These are phyloP conservation scores for Trifolium subterraneum DNA, from an alignment of 306 rosid genomes.

Conservation along the genomic window DNA sequence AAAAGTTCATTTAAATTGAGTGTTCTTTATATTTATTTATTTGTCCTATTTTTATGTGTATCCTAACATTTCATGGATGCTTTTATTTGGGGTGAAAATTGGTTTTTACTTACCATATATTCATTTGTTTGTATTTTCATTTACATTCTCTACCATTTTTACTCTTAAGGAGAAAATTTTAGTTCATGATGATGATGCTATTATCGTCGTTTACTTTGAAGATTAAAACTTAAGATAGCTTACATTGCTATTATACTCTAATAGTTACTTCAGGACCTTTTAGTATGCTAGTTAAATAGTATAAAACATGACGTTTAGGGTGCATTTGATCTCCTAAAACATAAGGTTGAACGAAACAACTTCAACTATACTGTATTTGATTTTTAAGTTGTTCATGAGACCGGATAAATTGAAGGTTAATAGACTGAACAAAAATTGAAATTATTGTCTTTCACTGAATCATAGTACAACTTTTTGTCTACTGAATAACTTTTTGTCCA, in stretches of 20 bases:
- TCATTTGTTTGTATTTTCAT: conserved; percentile 44
- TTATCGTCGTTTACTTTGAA: neutral
- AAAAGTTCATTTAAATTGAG: conserved; percentile 51
- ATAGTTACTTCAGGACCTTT: neutral
- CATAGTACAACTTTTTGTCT: too few species aligned
- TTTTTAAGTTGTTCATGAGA: too few species aligned
- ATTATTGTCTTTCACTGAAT: too few species aligned
- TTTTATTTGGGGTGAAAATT: conserved; percentile 55
- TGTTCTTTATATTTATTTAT: conserved; percentile 54
- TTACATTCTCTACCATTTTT: conserved; percentile 36
- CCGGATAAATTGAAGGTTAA: too few species aligned
- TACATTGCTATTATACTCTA: neutral
- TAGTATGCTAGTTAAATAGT: too few species aligned
- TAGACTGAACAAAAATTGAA: too few species aligned
- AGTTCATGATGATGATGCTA: conserved; percentile 26
- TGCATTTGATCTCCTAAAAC: too few species aligned
- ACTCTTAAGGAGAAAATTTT: conserved; percentile 28
- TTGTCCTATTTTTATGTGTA: conserved; percentile 45
- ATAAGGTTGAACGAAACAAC: too few species aligned
- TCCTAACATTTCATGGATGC: conserved; percentile 41
- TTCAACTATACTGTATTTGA: too few species aligned
- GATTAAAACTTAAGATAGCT: conserved; percentile 12
- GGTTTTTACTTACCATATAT: conserved; percentile 41
- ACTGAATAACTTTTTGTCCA: too few species aligned
- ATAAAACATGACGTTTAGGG: too few species aligned